Percentiles rank a stretch among this genome's conserved stretches.
These are phyloP conservation scores for Mollisiaceae sp. DNA, from an alignment of 2,329 filamentous ascomycete species.

Conservation along the genomic window DNA sequence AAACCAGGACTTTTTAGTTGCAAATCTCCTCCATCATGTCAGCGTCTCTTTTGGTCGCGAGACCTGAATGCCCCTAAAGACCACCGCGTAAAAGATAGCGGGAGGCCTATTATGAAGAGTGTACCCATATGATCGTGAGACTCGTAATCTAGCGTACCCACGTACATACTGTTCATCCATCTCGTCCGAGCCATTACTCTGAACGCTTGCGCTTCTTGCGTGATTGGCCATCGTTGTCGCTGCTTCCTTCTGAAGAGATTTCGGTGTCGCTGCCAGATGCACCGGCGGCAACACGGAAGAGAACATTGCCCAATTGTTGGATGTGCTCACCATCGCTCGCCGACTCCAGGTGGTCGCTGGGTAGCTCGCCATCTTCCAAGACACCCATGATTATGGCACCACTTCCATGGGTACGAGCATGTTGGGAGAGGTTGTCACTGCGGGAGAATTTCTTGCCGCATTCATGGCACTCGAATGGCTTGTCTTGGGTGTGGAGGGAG, in stretches of 20 bases:
- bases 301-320: slow-evolving; percentile 72
- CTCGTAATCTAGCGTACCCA: slow-evolving; percentile 35
- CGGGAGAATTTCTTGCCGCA: slow-evolving; percentile 99
- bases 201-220: slow-evolving; percentile 83
- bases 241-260: slow-evolving; percentile 56
- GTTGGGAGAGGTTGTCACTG: slow-evolving; percentile 95
- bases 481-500: slow-evolving; percentile 97
- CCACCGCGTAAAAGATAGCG: slow-evolving; percentile 36
- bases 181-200: slow-evolving; percentile 49
- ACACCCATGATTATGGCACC: slow-evolving; percentile 92
- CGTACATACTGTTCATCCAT: slow-evolving; percentile 1
- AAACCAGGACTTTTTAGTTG: slow-evolving; percentile 37
- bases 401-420: slow-evolving; percentile 89
- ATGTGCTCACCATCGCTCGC: slow-evolving; percentile 63
- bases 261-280: slow-evolving; percentile 69
- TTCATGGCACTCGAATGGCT: slow-evolving; percentile 96
- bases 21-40: slow-evolving; percentile 38
- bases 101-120: slow-evolving; percentile 37
- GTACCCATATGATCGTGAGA: slow-evolving; percentile 37
- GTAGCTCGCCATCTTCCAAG: slow-evolving; percentile 70
- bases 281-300: slow-evolving; percentile 81
- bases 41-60: slow-evolving; percentile 37
- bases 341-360: slow-evolving; percentile 49
- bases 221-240: slow-evolving; percentile 51
- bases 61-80: slow-evolving; percentile 37